Evolutionary conservation across 1,139 yeast species (phyloP).

Genomic region (Candida dubliniensis): DNA sequence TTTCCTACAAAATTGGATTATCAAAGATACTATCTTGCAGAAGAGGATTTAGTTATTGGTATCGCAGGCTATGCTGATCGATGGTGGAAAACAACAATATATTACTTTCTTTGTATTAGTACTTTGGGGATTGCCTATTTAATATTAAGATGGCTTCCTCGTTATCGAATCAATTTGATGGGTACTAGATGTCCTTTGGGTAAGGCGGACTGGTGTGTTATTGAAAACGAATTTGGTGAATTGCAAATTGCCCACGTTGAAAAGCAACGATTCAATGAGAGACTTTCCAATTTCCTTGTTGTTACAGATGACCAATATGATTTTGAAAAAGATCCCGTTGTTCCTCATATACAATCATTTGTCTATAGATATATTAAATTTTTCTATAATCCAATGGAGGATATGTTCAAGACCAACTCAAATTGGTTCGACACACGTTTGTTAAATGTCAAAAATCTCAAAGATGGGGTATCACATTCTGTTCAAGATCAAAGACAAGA

Average conservation of each 20-base stretch:
- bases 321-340: conserved; percentile 53
- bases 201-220: conserved; percentile 86
- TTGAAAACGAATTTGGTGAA: conserved; percentile 93
- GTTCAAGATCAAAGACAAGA: conserved; percentile 64
- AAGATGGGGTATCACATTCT: conserved; percentile 72
- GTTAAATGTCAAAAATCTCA: conserved; percentile 57
- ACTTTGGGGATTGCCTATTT: conserved; percentile 76
- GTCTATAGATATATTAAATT: conserved; percentile 82
- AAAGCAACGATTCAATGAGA: conserved; percentile 63
- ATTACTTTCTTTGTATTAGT: conserved; percentile 53
- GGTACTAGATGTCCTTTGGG: conserved; percentile 74
- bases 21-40: conserved; percentile 90
- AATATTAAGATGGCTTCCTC: conserved; percentile 82
- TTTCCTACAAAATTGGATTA: conserved; percentile 47
- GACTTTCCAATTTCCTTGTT: conserved; percentile 66
- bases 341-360: conserved; percentile 71
- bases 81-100: conserved; percentile 43
- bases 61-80: conserved; percentile 83
- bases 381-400: conserved; percentile 83
- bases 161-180: conserved; percentile 63
- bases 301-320: conserved; percentile 19
- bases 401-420: conserved; percentile 76
- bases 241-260: conserved; percentile 58
- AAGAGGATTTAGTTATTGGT: conserved; percentile 91
- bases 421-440: conserved; percentile 86